phyloP scores from a whole-genome alignment of 225 moss, liverwort and hornwort species.

The Sphagnum tenellum region DNA sequence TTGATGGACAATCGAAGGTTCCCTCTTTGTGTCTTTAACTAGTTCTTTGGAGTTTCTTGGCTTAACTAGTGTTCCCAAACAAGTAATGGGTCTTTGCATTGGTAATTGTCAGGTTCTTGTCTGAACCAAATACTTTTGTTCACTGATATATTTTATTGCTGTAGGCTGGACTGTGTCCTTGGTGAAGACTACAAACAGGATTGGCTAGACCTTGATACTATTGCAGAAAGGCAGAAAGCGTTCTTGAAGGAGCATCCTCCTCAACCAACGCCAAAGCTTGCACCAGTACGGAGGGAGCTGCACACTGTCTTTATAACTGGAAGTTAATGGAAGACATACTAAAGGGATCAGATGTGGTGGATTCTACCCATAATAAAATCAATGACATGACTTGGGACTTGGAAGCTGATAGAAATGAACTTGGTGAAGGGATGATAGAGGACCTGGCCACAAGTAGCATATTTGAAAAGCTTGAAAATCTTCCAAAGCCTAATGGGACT shows the following conservation, averaged over 20 bases:
- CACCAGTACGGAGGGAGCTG: conserved; percentile 48
- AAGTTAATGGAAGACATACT: conserved; percentile 72
- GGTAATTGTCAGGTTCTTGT: no score
- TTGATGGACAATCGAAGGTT: conserved; percentile 75
- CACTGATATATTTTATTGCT: neutral
- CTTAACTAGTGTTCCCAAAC: no score
- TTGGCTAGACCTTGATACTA: conserved; percentile 54
- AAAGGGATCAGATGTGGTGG: conserved; percentile 23
- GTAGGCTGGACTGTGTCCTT: conserved; percentile 67
- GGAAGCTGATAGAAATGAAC: conserved; percentile 8
- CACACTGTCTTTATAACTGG: conserved; percentile 71
- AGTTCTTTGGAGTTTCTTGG: no score
- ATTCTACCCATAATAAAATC: conserved; percentile 6
- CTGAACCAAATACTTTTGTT: neutral
- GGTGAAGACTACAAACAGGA: conserved; percentile 61
- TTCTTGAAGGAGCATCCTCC: conserved; percentile 61
- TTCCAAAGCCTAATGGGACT: no score
- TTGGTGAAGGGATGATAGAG: conserved; percentile 12
- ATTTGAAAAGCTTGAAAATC: no score
- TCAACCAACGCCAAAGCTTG: conserved; percentile 42
- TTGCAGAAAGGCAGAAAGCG: conserved; percentile 58
- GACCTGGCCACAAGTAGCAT: conserved; percentile 10
- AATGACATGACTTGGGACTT: conserved; percentile 8
- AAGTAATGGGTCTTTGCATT: no score
- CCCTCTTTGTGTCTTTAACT: no score